Evolutionary conservation across 306 rosid genomes (phyloP).

Genomic region (Senna siamea): DNA sequence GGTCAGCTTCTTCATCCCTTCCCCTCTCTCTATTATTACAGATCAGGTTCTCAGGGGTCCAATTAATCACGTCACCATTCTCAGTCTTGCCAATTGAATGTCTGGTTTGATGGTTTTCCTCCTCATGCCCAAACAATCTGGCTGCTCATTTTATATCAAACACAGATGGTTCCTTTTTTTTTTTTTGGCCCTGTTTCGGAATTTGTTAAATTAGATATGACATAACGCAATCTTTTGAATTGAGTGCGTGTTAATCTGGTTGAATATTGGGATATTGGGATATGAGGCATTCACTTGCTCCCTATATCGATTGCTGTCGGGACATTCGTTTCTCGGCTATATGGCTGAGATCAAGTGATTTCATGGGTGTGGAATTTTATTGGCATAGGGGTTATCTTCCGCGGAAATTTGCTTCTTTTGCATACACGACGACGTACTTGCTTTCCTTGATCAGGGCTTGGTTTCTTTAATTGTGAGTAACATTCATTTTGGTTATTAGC

Average conservation of each 20-base stretch:
- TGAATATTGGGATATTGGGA: background rate
- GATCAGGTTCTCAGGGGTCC: too few species aligned
- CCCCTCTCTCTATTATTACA: background rate
- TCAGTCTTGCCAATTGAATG: background rate
- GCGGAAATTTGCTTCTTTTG: too few species aligned
- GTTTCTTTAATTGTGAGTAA: background rate
- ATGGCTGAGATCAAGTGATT: background rate
- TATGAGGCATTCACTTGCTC: background rate
- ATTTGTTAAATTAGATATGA: background rate
- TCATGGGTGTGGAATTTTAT: too few species aligned
- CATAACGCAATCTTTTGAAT: constrained; percentile 4
- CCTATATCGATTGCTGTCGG: background rate
- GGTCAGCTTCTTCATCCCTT: too few species aligned
- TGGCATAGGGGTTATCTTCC: too few species aligned
- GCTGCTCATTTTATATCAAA: background rate
- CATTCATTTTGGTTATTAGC: too few species aligned
- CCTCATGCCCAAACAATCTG: too few species aligned
- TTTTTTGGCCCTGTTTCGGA: background rate
- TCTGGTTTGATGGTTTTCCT: background rate
- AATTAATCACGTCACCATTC: too few species aligned
- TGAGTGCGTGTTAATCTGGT: background rate
- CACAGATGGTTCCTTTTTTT: background rate
- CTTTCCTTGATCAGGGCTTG: background rate
- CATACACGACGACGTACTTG: too few species aligned
- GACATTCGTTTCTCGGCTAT: too few species aligned